Conservation (phyloP, 2,329 filamentous ascomycete species). For the Knoxdaviesia capensis region DNA sequence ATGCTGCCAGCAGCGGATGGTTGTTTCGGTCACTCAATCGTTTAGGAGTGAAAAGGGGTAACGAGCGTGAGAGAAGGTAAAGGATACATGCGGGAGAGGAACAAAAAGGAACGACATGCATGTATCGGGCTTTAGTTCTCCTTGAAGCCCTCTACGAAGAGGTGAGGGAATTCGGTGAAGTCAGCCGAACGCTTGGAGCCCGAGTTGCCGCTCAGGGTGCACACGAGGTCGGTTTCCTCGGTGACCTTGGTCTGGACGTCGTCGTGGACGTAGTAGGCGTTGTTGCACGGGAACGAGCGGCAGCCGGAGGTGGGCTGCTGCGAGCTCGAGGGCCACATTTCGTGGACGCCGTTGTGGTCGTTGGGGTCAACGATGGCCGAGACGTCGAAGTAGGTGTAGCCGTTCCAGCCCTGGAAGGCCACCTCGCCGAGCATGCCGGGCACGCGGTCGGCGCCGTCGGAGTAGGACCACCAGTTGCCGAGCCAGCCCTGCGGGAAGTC, state of each 20-base stretch:
- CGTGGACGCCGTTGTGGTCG: constrained; percentile 30
- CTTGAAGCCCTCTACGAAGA: background rate
- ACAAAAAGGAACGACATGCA: background rate
- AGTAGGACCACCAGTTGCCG: constrained; percentile 30
- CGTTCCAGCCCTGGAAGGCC: constrained; percentile 25
- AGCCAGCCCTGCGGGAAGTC: constrained; percentile 22
- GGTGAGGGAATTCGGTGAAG: constrained; percentile 2
- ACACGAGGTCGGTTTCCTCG: constrained; percentile 24
- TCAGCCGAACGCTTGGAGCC: constrained; percentile 4
- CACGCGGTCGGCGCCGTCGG: constrained; percentile 18
- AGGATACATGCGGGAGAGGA: background rate
- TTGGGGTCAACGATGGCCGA: constrained; percentile 33
- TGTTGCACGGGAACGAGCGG: constrained; percentile 28
- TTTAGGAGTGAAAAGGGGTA: background rate
- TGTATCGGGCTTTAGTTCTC: background rate
- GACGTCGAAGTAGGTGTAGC: constrained; percentile 34
- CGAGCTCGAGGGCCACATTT: constrained; percentile 24
- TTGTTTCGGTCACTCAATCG: too few relatives aligned
- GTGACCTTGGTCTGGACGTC: constrained; percentile 36
- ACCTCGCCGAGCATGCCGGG: constrained; percentile 33
- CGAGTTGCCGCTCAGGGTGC: constrained; percentile 20
- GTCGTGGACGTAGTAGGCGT: constrained; percentile 30
- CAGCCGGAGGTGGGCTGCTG: constrained; percentile 26
- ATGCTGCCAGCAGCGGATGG: too few relatives aligned
- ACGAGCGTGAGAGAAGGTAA: background rate